These are phyloP conservation scores for Eutrema heterophyllum DNA, from an alignment of 345 rosid species.

Conservation along the genomic window DNA sequence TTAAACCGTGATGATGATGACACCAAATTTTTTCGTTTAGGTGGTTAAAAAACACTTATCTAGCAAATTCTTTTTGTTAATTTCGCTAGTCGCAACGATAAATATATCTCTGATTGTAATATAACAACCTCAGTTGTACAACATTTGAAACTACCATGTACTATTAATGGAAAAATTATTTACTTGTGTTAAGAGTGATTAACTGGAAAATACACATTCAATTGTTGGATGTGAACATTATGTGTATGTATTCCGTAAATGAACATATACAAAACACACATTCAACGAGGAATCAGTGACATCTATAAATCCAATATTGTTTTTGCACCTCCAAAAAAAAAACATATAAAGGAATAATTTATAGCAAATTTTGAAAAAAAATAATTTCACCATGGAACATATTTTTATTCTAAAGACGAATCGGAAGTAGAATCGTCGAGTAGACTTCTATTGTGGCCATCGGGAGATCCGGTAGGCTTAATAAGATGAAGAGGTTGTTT, in stretches of 20 bases:
- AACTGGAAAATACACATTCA: neutral
- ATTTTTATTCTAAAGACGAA: slow-evolving; percentile 61
- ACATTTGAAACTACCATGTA: neutral
- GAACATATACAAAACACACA: neutral
- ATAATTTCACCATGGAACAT: slow-evolving; percentile 12
- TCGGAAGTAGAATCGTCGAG: slow-evolving; percentile 72
- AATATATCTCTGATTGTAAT: neutral
- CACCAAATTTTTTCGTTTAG: neutral
- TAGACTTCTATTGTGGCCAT: slow-evolving; percentile 57
- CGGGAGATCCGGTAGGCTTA: slow-evolving; percentile 54
- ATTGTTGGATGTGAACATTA: neutral
- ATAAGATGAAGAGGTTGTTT: slow-evolving; percentile 64
- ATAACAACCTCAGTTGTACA: neutral
- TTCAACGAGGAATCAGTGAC: neutral
- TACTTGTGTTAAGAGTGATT: neutral
- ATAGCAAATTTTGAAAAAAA: neutral
- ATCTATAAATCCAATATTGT: neutral
- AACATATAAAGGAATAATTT: neutral
- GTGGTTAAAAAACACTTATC: neutral
- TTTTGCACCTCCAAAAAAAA: slow-evolving; percentile 7
- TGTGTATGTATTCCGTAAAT: neutral
- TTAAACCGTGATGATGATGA: no score
- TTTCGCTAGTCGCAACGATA: no score
- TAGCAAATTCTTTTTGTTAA: neutral
- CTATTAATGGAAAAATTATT: no score